Percentiles rank a stretch among this genome's conserved stretches.
phyloP scores from a whole-genome alignment of 495 filamentous ascomycete species.

The Aspergillus affinis region DNA sequence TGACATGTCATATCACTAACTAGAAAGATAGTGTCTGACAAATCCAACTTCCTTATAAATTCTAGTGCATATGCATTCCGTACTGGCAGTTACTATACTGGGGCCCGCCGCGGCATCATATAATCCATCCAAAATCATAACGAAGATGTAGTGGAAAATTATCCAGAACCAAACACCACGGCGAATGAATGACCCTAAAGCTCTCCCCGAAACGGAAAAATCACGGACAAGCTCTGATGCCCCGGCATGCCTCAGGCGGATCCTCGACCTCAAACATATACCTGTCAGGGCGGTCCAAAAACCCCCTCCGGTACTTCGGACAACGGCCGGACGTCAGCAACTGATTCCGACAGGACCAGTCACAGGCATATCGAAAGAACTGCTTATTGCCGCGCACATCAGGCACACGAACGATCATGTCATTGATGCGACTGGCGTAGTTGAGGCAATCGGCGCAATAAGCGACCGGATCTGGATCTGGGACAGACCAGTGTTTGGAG shows the following conservation, averaged over 20 bases:
- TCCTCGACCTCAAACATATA: constrained; percentile 9
- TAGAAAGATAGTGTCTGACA: too few relatives aligned
- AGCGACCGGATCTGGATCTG: neutral
- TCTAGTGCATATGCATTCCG: too few relatives aligned
- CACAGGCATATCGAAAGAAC: constrained; percentile 17
- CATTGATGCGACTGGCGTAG: constrained; percentile 12
- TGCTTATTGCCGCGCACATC: constrained; percentile 9
- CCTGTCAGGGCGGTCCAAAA: constrained; percentile 6
- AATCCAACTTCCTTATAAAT: too few relatives aligned
- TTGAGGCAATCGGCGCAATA: constrained; percentile 17
- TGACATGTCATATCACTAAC: too few relatives aligned
- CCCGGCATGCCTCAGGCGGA: constrained; percentile 13
- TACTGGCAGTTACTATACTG: too few relatives aligned
- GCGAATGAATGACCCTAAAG: too few relatives aligned
- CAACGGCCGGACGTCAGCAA: constrained; percentile 11
- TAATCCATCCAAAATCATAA: too few relatives aligned
- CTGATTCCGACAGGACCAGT: constrained; percentile 11
- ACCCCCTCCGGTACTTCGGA: constrained; percentile 11
- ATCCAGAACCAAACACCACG: too few relatives aligned
- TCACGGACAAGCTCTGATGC: neutral
- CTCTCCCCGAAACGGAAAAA: neutral
- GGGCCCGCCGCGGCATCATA: too few relatives aligned
- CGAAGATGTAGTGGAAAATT: too few relatives aligned
- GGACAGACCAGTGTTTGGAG: neutral
- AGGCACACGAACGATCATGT: constrained; percentile 3